A percentile compares a stretch with the other conserved stretches of the same genome.
Evolutionary conservation across 2,329 filamentous ascomycete genomes (phyloP).

Genomic region (Dactylonectria estremocensis): DNA sequence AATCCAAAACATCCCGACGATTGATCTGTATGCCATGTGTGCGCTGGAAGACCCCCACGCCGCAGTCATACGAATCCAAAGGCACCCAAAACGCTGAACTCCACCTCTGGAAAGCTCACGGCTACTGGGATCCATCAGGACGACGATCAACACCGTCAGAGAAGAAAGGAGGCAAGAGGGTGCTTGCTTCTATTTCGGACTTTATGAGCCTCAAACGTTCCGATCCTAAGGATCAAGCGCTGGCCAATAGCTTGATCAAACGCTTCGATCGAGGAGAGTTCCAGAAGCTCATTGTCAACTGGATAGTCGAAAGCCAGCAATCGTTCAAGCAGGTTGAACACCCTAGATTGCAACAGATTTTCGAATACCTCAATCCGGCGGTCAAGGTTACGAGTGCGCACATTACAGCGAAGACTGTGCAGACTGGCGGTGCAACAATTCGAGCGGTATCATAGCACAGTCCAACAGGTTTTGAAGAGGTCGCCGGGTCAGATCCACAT

Average conservation of each 20-base stretch:
- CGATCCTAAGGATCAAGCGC: no score
- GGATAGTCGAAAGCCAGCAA: no score
- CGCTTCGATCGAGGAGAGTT: no score
- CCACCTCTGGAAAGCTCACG: background rate
- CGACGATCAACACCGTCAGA: background rate
- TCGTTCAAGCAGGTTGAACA: no score
- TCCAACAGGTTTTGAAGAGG: no score
- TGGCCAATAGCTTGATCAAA: no score
- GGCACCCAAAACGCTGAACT: background rate
- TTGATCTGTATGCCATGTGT: background rate
- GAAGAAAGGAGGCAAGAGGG: background rate
- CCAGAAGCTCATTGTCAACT: no score
- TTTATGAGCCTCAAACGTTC: no score
- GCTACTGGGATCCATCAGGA: background rate
- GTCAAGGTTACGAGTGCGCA: background rate
- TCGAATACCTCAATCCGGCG: background rate
- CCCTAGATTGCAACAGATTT: background rate
- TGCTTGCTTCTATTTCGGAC: background rate
- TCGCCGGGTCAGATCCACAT: no score
- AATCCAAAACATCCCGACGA: background rate
- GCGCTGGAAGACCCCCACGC: background rate
- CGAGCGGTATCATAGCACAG: no score
- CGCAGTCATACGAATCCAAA: background rate
- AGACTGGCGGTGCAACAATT: background rate
- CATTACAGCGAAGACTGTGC: background rate